Conservation (phyloP, 139 green algal genomes). For the Bryopsis sp. region DNA sequence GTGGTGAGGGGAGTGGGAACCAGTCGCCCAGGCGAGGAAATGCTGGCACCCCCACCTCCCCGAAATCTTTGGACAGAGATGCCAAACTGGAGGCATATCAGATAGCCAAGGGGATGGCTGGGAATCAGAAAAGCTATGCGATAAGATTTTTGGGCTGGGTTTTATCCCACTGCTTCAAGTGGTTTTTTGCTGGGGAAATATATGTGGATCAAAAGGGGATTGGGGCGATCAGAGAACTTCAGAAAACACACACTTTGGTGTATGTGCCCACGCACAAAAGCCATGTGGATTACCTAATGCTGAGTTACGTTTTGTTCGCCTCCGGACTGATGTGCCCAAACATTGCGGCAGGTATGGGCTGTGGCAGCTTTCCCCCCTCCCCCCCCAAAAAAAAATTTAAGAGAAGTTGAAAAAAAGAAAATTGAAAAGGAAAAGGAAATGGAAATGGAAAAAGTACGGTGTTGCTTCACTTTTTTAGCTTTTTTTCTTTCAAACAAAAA, state of each 20-base stretch:
- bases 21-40: background rate
- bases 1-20: background rate
- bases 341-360: constrained; percentile 29
- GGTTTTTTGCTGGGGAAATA: constrained; percentile 20
- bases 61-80: background rate
- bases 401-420: too few species aligned
- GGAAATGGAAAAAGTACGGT: too few species aligned
- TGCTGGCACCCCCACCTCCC: background rate
- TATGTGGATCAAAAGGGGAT: constrained; percentile 15
- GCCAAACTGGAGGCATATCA: background rate
- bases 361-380: too few species aligned
- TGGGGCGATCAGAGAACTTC: background rate
- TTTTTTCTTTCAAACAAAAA: too few species aligned
- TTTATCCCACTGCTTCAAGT: constrained; percentile 13
- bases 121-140: constrained; percentile 9
- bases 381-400: too few species aligned
- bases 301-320: constrained; percentile 32
- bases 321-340: constrained; percentile 28
- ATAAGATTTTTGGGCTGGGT: constrained; percentile 2
- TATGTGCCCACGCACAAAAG: constrained; percentile 36
- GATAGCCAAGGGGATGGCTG: background rate
- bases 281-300: constrained; percentile 39
- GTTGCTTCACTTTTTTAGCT: background rate
- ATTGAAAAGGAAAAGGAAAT: too few species aligned
- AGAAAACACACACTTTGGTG: constrained; percentile 20